Evolutionary conservation across 805 yeast species (phyloP), one percentile per base, ranked within the genome.

Genomic region (Scheffersomyces lignosus): DNA sequence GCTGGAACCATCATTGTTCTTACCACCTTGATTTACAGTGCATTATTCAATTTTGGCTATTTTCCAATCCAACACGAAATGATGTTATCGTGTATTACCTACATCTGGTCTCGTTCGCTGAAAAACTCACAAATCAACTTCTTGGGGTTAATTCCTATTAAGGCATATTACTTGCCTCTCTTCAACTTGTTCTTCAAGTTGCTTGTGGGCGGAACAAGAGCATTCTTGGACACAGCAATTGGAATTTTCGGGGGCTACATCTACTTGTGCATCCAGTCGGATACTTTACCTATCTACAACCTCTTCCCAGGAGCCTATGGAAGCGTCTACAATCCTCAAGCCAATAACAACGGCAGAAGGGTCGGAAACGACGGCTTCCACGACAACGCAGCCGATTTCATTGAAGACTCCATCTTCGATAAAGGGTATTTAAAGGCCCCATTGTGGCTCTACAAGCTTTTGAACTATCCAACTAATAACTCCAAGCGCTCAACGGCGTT

Each of bases 211-310:
- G 80, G 80, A 3, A 62, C 59, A 27, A 51, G 60, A 2, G 54
- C 68, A 14, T 65, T 71, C 35, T 47, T 62, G 3, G 65, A 72
- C 40, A 62, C 75, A 0, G 42, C 73, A 4, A 53, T 75, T 27
- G 87, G 87, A 2, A 67, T 77, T 40, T 46, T 61, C 14, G 77
- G 78, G 3, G 85, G 79, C 0, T 82, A 82, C 51, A 40, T 78
- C 4, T 81, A 79, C 59, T 76, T 73, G 43, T 82, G 87, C 51
- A 53, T 80, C 29, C 85, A 80, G 48, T 79, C 86, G 0, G 60
- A 68, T 27, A 75, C 86, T 2, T 26, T 62, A 17, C 73, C 75
- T 2, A 41, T 69, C 29, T 65, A 64, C 47, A 69, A 69, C 47
- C 51, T 69, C 27, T 43, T 62, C 27, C 64, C 70, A 1, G 58